A percentile compares a stretch with the other conserved stretches of the same genome.
Conservation (phyloP, 2,329 filamentous ascomycete genomes). For the Colletotrichum camelliae region DNA sequence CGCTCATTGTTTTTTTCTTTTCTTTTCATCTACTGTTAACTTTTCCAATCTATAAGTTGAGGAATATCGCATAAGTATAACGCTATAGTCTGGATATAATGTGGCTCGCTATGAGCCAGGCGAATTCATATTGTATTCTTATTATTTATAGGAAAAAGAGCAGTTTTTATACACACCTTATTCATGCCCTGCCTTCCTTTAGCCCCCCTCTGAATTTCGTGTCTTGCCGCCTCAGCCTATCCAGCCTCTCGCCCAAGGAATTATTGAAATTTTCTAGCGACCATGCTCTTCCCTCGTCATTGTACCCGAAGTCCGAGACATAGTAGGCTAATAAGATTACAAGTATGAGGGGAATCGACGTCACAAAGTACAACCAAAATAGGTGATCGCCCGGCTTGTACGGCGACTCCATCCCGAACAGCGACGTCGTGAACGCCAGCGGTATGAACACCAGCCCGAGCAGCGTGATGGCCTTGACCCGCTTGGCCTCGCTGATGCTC, state of each 20-base stretch:
- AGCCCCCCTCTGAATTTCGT: background rate
- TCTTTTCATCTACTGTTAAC: background rate
- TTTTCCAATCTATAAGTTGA: background rate
- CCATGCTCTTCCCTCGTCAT: slow-evolving; percentile 26
- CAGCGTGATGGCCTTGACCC: slow-evolving; percentile 27
- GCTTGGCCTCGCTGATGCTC: slow-evolving; percentile 28
- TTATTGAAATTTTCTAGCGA: slow-evolving; percentile 17
- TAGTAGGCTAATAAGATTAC: slow-evolving; percentile 23
- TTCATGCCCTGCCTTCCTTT: background rate
- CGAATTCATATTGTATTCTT: too few relatives aligned
- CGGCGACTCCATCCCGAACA: slow-evolving; percentile 28
- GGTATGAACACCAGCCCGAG: slow-evolving; percentile 29
- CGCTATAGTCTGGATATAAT: too few relatives aligned
- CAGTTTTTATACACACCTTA: too few relatives aligned
- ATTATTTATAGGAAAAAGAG: too few relatives aligned
- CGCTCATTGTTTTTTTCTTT: background rate
- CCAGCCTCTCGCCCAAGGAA: background rate
- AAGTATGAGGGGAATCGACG: slow-evolving; percentile 24
- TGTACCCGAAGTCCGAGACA: slow-evolving; percentile 27
- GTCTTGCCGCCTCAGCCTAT: background rate
- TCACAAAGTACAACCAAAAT: slow-evolving; percentile 27
- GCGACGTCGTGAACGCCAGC: slow-evolving; percentile 24
- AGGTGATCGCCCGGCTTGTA: slow-evolving; percentile 21
- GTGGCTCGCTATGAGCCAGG: too few relatives aligned
- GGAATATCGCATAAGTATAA: too few relatives aligned